A percentile compares a stretch with the other conserved stretches of the same genome.
These are phyloP conservation scores for Talaromyces marneffei DNA, from an alignment of 2,329 filamentous ascomycete species.

Conservation along the genomic window DNA sequence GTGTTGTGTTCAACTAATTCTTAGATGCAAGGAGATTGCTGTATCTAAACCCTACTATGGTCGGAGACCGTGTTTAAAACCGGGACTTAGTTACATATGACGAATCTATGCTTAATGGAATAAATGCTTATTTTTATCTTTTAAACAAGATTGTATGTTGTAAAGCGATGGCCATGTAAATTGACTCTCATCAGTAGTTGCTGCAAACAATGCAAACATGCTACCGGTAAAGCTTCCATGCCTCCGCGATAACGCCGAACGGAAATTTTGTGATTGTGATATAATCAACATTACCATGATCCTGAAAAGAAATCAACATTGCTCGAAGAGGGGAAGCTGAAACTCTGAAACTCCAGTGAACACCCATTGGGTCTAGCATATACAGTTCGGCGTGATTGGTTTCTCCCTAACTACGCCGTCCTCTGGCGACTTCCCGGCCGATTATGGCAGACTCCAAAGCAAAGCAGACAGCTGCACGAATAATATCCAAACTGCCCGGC, in stretches of 20 bases:
- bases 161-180: background rate
- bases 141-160: background rate
- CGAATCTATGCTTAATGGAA: background rate
- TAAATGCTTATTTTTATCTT: background rate
- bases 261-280: conserved; percentile 2
- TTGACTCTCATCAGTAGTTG: background rate
- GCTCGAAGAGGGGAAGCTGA: background rate
- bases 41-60: background rate
- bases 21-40: background rate
- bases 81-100: background rate
- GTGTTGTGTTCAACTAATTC: background rate
- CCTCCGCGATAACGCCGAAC: background rate
- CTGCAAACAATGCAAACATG: conserved; percentile 20
- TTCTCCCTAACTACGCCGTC: background rate
- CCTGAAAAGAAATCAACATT: background rate
- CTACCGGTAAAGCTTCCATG: background rate
- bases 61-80: background rate
- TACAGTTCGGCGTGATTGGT: background rate
- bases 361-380: background rate
- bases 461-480: conserved; percentile 4
- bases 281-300: background rate
- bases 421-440: background rate
- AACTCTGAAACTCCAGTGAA: too few species aligned
- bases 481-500: background rate
- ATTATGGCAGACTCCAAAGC: conserved; percentile 12